These are phyloP conservation scores for Metarhizium rileyi DNA, from an alignment of 2,329 filamentous ascomycete species.

Conservation along the genomic window DNA sequence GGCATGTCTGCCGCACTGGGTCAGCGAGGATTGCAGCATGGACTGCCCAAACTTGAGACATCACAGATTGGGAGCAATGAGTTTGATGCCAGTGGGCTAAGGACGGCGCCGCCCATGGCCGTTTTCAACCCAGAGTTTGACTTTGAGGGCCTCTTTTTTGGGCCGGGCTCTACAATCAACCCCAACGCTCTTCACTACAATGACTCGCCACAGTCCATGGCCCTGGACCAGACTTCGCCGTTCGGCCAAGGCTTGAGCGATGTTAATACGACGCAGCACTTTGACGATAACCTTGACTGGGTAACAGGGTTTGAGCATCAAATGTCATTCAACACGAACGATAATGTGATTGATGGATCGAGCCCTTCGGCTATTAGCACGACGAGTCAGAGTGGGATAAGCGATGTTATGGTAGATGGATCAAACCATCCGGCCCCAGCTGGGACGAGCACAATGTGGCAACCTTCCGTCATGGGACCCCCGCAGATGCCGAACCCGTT, in stretches of 20 bases:
- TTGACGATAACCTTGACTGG: constrained; percentile 81
- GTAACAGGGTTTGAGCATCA: constrained; percentile 68
- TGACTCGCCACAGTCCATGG: constrained; percentile 61
- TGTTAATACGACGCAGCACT: constrained; percentile 45
- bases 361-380: constrained; percentile 95
- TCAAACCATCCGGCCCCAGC: constrained; percentile 51
- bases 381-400: constrained; percentile 82
- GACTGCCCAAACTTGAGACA: constrained; percentile 76
- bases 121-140: constrained; percentile 50
- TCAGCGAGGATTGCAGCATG: constrained; percentile 56
- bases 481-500: constrained; percentile 61
- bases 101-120: constrained; percentile 63
- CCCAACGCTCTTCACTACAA: constrained; percentile 74
- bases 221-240: constrained; percentile 51
- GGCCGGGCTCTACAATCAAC: constrained; percentile 56
- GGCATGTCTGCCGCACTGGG: constrained; percentile 62
- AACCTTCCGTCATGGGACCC: constrained; percentile 58
- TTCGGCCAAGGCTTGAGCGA: constrained; percentile 49
- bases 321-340: constrained; percentile 60
- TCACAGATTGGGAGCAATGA: constrained; percentile 57
- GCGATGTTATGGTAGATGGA: constrained; percentile 84
- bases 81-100: constrained; percentile 50
- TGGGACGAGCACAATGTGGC: constrained; percentile 54
- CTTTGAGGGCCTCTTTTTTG: constrained; percentile 52
- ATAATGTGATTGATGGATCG: constrained; percentile 81